Evolutionary conservation across 306 rosid species (phyloP), one percentile per base, ranked within the genome.

Genomic region (Corylus avellana): DNA sequence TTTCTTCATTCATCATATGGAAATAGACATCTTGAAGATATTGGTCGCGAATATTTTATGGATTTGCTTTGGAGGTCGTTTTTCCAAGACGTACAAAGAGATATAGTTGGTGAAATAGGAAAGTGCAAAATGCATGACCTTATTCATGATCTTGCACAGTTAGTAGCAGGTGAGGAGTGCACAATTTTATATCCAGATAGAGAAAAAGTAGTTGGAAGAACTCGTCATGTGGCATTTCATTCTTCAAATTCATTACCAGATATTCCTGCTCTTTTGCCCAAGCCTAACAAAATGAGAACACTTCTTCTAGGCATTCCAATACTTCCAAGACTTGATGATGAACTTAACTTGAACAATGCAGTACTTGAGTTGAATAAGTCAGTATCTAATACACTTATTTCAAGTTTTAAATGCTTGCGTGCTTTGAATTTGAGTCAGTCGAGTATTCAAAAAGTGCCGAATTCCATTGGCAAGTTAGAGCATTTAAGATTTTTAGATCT

Each of bases 121-220:
- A 3, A n/a, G 10, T 55, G 56, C 47, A 70, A 78, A 69, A 70
- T 70, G 58, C 81, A 70, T 16, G 76, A 70, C 68, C 42, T 78
- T 9, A 44, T 69, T 48, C 81, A 70, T 7, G 75, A 78, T 44
- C 76, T 69, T 22, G 76, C 76, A 29, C 3, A 3, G 25, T 55
- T 6, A 13, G 75, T 56, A 22, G 71, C 58, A 11, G 35, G 29
- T 39, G 63, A 71, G 4, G 3, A 58, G 64, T 76, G 73, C 22
- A 18, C 59, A 12, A 57, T 22, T 0, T 2, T 62, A 29, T 7
- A 44, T 11, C 0, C 2, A 29, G 12, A 1, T 0, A 50, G 32
- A 8, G 2, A 58, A 8, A 44, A 29, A 14, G 39, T 58, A 0
- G 25, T 8, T 8, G 18, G 48, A 17, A 18, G 20, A 58, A 46